phyloP scores from a whole-genome alignment of 2,329 filamentous ascomycete species.

The Fusarium hostae region DNA sequence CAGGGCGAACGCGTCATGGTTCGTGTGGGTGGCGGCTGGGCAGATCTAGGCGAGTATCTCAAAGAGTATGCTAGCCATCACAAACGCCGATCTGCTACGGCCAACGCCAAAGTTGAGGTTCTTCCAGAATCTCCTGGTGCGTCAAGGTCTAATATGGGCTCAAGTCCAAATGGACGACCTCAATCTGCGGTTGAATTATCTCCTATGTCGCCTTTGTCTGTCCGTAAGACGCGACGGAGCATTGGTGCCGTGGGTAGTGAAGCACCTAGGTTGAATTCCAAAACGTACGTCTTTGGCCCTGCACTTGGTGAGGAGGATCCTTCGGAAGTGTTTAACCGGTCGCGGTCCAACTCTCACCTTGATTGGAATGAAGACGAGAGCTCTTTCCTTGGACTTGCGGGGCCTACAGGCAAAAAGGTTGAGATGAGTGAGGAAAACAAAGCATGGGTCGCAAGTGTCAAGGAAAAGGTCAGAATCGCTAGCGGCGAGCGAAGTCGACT shows the following conservation, averaged over 20 bases:
- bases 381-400: constrained; percentile 73
- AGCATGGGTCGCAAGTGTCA: constrained; percentile 85
- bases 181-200: constrained; percentile 52
- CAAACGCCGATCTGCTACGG: constrained; percentile 71
- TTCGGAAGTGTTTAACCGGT: constrained; percentile 58
- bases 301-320: constrained; percentile 53
- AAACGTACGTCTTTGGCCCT: constrained; percentile 56
- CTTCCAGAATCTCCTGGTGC: constrained; percentile 48
- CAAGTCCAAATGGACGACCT: constrained; percentile 56
- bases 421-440: constrained; percentile 78
- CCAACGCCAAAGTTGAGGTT: constrained; percentile 67
- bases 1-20: constrained; percentile 96
- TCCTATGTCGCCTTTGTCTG: constrained; percentile 61
- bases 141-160: constrained; percentile 48
- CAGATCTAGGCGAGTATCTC: constrained; percentile 93
- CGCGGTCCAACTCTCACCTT: constrained; percentile 63
- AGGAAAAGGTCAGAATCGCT: constrained; percentile 79
- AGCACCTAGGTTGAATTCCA: constrained; percentile 50
- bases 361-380: constrained; percentile 70
- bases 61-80: constrained; percentile 95
- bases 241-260: constrained; percentile 51
- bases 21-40: constrained; percentile 97
- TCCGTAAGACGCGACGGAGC: constrained; percentile 66
- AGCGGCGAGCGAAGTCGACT: constrained; percentile 64
- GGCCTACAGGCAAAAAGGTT: constrained; percentile 72